phyloP scores from a whole-genome alignment of 106 monocot species.

The Hemerocallis citrina region DNA sequence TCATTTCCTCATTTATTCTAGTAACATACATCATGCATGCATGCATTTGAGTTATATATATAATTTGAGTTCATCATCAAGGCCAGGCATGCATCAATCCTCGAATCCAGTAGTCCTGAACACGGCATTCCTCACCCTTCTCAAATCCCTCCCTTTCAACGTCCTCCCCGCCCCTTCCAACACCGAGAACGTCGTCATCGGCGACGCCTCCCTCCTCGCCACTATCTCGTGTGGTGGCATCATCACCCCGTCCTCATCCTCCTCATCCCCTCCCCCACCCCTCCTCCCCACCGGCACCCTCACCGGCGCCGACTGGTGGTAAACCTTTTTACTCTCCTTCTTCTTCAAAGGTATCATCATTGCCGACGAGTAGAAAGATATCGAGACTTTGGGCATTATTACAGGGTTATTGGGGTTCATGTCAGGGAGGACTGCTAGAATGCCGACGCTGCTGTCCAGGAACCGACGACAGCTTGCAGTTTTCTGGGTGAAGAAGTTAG shows the following conservation, averaged over 20 bases:
- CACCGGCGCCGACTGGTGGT: slow-evolving; percentile 63
- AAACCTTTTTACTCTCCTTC: slow-evolving; percentile 1
- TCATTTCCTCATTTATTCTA: too few relatives aligned
- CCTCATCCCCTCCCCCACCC: slow-evolving; percentile 10
- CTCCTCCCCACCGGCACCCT: slow-evolving; percentile 36
- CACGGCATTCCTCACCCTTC: slow-evolving; percentile 68
- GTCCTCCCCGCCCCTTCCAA: slow-evolving; percentile 82
- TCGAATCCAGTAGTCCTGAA: slow-evolving; percentile 66
- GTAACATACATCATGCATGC: too few relatives aligned
- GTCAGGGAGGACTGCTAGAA: slow-evolving; percentile 47
- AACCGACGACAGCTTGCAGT: slow-evolving; percentile 8
- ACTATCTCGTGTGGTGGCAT: slow-evolving; percentile 86
- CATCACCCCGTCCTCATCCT: slow-evolving; percentile 42
- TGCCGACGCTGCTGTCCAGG: slow-evolving; percentile 28
- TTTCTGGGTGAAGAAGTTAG: neutral
- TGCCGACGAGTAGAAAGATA: slow-evolving; percentile 18
- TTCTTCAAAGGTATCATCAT: slow-evolving; percentile 38
- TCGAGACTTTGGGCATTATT: slow-evolving; percentile 16
- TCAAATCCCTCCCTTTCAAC: slow-evolving; percentile 76
- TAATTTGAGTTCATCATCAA: too few relatives aligned
- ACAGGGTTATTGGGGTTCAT: slow-evolving; percentile 9
- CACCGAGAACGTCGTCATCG: slow-evolving; percentile 57
- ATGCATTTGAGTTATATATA: too few relatives aligned
- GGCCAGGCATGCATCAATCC: too few relatives aligned
- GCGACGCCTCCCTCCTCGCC: slow-evolving; percentile 28